Percentiles rank a stretch among this genome's conserved stretches.
These are phyloP conservation scores for Aspergillus saccharolyticus DNA, from an alignment of 495 filamentous ascomycete genomes.

Conservation along the genomic window DNA sequence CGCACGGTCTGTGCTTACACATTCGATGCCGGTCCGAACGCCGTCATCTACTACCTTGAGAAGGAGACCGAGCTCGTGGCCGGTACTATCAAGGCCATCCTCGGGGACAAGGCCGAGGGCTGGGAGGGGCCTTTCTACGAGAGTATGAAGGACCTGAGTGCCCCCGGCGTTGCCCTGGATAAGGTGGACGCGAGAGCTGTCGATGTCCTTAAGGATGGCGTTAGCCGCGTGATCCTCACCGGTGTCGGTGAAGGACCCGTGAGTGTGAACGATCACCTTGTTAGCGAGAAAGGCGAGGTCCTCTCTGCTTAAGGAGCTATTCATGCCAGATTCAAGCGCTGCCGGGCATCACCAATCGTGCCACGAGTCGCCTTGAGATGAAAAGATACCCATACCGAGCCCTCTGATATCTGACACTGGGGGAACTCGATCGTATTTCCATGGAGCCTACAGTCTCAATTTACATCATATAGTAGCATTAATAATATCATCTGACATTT, in stretches of 20 bases:
- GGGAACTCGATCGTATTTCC: background rate
- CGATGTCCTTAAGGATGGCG: conserved; percentile 63
- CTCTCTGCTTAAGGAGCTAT: conserved; percentile 20
- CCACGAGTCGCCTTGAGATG: background rate
- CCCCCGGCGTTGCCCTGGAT: conserved; percentile 42
- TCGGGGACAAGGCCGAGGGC: conserved; percentile 49
- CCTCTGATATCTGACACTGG: background rate
- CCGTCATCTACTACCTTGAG: conserved; percentile 89
- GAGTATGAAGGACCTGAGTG: conserved; percentile 41
- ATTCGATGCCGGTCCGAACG: conserved; percentile 96
- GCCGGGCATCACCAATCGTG: background rate
- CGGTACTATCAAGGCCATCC: conserved; percentile 58
- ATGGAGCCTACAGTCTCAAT: background rate
- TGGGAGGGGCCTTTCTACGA: conserved; percentile 55
- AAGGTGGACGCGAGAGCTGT: conserved; percentile 53
- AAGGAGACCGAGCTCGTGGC: conserved; percentile 65
- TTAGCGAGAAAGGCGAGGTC: conserved; percentile 63
- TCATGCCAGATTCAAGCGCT: background rate
- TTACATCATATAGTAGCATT: background rate
- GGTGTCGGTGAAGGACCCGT: conserved; percentile 86
- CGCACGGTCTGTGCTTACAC: conserved; percentile 85
- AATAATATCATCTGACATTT: background rate
- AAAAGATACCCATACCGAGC: conserved; percentile 1
- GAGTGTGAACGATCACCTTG: conserved; percentile 70
- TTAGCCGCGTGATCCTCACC: conserved; percentile 85